Evolutionary conservation across 2,329 filamentous ascomycete genomes (phyloP).

Genomic region (Pseudonectria foliicola): DNA sequence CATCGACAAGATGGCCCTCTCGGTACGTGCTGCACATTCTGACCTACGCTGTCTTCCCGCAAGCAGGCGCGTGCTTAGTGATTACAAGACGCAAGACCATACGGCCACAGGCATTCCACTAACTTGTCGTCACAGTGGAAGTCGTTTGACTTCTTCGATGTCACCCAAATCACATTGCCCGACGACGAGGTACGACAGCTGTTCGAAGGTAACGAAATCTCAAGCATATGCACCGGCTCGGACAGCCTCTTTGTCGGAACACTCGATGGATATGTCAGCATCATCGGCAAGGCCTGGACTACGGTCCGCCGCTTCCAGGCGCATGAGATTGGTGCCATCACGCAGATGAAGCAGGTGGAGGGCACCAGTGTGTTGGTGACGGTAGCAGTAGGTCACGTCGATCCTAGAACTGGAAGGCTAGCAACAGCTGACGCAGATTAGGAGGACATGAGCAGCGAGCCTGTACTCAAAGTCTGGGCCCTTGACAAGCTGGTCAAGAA

Average conservation of each 20-base stretch:
- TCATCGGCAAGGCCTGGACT: constrained; percentile 83
- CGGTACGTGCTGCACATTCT: constrained; percentile 17
- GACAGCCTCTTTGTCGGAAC: constrained; percentile 86
- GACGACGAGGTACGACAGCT: constrained; percentile 73
- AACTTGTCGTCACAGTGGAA: constrained; percentile 64
- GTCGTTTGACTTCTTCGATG: constrained; percentile 99
- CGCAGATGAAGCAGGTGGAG: constrained; percentile 86
- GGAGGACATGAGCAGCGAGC: constrained; percentile 83
- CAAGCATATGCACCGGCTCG: constrained; percentile 77
- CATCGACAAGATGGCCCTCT: constrained; percentile 28
- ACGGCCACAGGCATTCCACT: neutral
- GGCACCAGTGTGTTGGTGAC: constrained; percentile 83
- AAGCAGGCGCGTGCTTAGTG: too few species aligned
- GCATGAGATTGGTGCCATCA: constrained; percentile 72
- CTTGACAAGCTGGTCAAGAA: constrained; percentile 92
- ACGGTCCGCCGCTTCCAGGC: constrained; percentile 80
- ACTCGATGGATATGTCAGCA: constrained; percentile 77
- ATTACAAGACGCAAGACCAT: neutral
- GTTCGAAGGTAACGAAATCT: constrained; percentile 77
- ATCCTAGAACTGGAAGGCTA: constrained; percentile 1
- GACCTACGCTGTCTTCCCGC: neutral
- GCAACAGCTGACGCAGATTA: constrained; percentile 28
- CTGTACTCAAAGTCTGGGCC: constrained; percentile 94
- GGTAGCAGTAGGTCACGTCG: constrained; percentile 46
- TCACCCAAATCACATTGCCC: constrained; percentile 71